Percentiles rank a stretch among this genome's conserved stretches.
Evolutionary conservation across 495 filamentous ascomycete species (phyloP).

Genomic region (Aspergillus leporis): DNA sequence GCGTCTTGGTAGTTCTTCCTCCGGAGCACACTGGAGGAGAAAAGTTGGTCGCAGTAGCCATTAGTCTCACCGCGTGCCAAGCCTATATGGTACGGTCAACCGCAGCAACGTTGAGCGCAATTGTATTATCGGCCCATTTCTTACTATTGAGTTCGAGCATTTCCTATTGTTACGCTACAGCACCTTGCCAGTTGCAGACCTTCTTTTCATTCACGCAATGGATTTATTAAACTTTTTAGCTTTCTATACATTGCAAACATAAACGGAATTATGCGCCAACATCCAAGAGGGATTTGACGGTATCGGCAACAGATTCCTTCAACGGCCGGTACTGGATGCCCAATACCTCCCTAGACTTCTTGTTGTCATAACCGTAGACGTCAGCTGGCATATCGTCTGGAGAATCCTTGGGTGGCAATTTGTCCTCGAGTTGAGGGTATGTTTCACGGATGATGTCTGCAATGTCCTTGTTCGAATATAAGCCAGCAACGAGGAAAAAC

Average conservation of each 20-base stretch:
- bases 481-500: constrained; percentile 67
- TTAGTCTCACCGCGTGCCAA: constrained; percentile 16
- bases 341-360: constrained; percentile 54
- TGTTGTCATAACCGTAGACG: constrained; percentile 53
- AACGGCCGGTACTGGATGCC: constrained; percentile 57
- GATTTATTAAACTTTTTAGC: neutral
- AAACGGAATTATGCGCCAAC: constrained; percentile 35
- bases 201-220: too few relatives aligned
- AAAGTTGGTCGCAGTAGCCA: constrained; percentile 34
- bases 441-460: constrained; percentile 62
- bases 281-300: constrained; percentile 53
- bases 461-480: constrained; percentile 66
- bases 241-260: neutral
- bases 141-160: neutral
- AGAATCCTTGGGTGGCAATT: constrained; percentile 54
- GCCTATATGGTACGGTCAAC: constrained; percentile 16
- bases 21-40: constrained; percentile 35
- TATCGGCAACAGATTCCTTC: constrained; percentile 58
- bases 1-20: constrained; percentile 12
- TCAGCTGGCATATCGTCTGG: constrained; percentile 37
- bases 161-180: neutral
- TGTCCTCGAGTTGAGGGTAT: constrained; percentile 62
- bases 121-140: neutral
- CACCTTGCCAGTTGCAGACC: neutral
- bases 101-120: constrained; percentile 12